A percentile compares a stretch with the other conserved stretches of the same genome.
These are phyloP conservation scores for Exophiala spinifera DNA, from an alignment of 2,329 filamentous ascomycete genomes.

Conservation along the genomic window DNA sequence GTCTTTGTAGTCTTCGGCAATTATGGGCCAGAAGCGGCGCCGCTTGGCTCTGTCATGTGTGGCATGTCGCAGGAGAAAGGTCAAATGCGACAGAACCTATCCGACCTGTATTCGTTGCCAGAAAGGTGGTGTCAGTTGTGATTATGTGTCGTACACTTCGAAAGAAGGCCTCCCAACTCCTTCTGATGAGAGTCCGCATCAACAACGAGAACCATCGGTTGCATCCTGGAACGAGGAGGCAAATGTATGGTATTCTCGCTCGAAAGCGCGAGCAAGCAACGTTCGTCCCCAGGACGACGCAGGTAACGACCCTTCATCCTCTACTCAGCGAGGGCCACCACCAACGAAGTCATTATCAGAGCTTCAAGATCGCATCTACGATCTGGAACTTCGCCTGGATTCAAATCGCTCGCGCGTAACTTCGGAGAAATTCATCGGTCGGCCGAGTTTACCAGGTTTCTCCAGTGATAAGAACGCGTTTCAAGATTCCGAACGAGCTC, in stretches of 20 bases:
- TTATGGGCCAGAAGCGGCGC: slow-evolving; percentile 29
- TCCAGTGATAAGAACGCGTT: slow-evolving; percentile 9
- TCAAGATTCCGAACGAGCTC: slow-evolving; percentile 24
- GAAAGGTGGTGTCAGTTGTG: slow-evolving; percentile 26
- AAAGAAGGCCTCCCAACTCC: slow-evolving; percentile 15
- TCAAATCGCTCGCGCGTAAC: slow-evolving; percentile 15
- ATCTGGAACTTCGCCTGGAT: slow-evolving; percentile 20
- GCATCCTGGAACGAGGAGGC: slow-evolving; percentile 25
- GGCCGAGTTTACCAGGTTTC: slow-evolving; percentile 9
- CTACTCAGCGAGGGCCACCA: neutral
- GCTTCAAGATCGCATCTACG: slow-evolving; percentile 20
- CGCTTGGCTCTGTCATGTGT: slow-evolving; percentile 29
- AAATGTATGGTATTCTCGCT: slow-evolving; percentile 21
- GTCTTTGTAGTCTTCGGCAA: neutral
- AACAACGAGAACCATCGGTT: slow-evolving; percentile 14
- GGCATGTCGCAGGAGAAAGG: slow-evolving; percentile 27
- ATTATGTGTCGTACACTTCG: slow-evolving; percentile 29
- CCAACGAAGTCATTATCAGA: slow-evolving; percentile 14
- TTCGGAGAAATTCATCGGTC: slow-evolving; percentile 13
- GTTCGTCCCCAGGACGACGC: slow-evolving; percentile 2
- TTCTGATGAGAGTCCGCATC: slow-evolving; percentile 16
- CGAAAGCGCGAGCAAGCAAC: slow-evolving; percentile 14
- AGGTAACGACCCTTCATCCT: neutral
- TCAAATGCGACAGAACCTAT: slow-evolving; percentile 29
- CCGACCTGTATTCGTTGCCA: slow-evolving; percentile 29